phyloP scores from a whole-genome alignment of 2,329 filamentous ascomycete species.

The Fusarium brachygibbosum region DNA sequence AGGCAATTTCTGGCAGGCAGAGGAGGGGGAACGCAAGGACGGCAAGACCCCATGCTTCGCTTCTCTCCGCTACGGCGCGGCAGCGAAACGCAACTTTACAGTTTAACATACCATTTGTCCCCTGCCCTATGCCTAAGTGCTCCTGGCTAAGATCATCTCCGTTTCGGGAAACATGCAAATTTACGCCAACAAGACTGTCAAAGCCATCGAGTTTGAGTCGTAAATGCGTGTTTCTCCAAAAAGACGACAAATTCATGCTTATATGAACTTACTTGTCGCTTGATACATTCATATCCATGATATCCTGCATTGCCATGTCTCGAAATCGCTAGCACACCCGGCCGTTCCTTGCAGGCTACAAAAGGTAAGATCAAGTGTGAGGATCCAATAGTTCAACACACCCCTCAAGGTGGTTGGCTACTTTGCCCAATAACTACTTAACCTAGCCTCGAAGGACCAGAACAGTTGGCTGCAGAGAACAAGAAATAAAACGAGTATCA shows the following conservation, averaged over 20 bases:
- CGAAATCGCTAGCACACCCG: slow-evolving; percentile 16
- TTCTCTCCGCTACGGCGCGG: slow-evolving; percentile 7
- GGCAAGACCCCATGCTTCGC: slow-evolving; percentile 20
- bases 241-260: slow-evolving; percentile 1
- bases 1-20: background rate
- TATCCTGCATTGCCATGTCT: slow-evolving; percentile 28
- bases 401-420: slow-evolving; percentile 13
- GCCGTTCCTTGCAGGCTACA: slow-evolving; percentile 24
- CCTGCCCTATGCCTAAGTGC: background rate
- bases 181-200: background rate
- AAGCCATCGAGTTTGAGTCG: slow-evolving; percentile 1
- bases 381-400: slow-evolving; percentile 6
- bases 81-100: slow-evolving; percentile 3
- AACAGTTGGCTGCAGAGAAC: too few species aligned
- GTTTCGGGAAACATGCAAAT: slow-evolving; percentile 8
- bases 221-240: background rate
- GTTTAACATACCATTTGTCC: background rate
- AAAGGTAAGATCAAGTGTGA: slow-evolving; percentile 13
- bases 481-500: background rate
- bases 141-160: slow-evolving; percentile 9
- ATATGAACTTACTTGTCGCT: background rate
- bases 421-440: background rate
- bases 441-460: too few species aligned
- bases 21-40: background rate
- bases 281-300: background rate